Base-by-base conservation (phyloP, 345 rosid genomes). In the Salix suchowensis region DNA sequence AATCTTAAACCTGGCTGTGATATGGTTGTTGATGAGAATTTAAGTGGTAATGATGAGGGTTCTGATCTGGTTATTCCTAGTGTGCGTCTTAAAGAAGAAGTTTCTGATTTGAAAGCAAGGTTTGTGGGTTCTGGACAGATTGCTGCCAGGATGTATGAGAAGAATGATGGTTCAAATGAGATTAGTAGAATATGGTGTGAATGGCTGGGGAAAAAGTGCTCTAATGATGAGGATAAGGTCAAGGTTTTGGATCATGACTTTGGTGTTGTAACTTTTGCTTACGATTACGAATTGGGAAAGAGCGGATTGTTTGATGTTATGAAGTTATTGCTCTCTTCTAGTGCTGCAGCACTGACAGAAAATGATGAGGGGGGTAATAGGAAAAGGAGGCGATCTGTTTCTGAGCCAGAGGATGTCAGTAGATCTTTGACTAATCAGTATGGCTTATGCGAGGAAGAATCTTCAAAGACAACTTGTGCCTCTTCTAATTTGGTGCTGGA, bases 101-200 rank as follows among this genome's bases (percentile, higher is more conserved):
- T 90, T 67, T 80, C 89, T 76, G 86, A 87, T 69, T 83, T 94
- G 82, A 87, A 84, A 54, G 95, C 88, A 55, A 89, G 75, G 70
- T 84, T 85, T 44, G 65, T 82, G 44, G 98, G 97, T 37, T 71
- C 80, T 76, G 94, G 93, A 62, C 77, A 72, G 67, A 91, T 92
- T 77, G 88, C 92, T 78, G 91, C 87, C 1, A 86, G 91, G 82
- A 74, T 87, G 71, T 61, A 66, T 67, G 85, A 85, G 86, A 84
- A 77, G 58, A 88, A 80, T 15, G 65, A 48, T 6, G 55, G 69
- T 34, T 40, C 84, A 13, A 76, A 74, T 71, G 86, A 79, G 82
- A 79, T 91, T 62, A 75, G 81, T 68, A 89, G 88, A 77, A 80
- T 94, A 65, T 94, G 99, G 99, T 96, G 99, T 76, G 97, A 94